Base-by-base conservation (phyloP, 2,329 filamentous ascomycete species). In the Pseudocercospora vitis region DNA sequence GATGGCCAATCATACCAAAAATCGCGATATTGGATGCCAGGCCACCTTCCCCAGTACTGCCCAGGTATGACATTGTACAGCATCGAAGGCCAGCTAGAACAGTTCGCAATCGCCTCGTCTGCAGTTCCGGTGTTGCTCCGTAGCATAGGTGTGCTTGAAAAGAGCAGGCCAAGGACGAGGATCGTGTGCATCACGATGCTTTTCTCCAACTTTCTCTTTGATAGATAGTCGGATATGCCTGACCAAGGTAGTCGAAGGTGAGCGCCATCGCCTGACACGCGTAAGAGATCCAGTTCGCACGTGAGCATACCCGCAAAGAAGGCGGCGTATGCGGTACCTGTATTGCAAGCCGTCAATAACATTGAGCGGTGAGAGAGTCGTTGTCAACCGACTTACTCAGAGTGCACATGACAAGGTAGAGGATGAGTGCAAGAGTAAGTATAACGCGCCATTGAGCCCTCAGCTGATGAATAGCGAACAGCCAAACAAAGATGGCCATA, bases 271-370 rank as follows among this genome's bases (percentile, higher is more conserved):
- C 45, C 40, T 16, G 44, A 70, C 1, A 78, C 75, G 5, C 77
- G 74, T 3, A 85, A 74, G 2, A 81, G 63, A 59, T 86, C 83
- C 28, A 86, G 66, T 53, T 86, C 81, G 65, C 78, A 79, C 5
- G 84, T 74, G 3, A 85, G 67, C 79, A 85, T 82, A 14, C 84
- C 84, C 0, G 76, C 70, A n/a, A 80, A 68, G 63, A 86, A 86
- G 65, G 83, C 73, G 9, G 82, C 75, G 59, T 79, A 80, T 62
- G 81, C 82, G 69, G 78, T 82, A 16, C 82, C 84, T 66, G 48
- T 26, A 2, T 18, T n/a, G n/a, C n/a, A n/a, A n/a, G n/a, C n/a
- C n/a, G n/a, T n/a, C n/a, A n/a, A n/a, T n/a, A n/a, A n/a, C n/a
- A n/a, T n/a, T n/a, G n/a, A n/a, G n/a, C n/a, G n/a, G n/a, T n/a